Evolutionary conservation across 2,329 filamentous ascomycete species (phyloP), one percentile per base, ranked within the genome.

Genomic region (Fusarium aywerte): DNA sequence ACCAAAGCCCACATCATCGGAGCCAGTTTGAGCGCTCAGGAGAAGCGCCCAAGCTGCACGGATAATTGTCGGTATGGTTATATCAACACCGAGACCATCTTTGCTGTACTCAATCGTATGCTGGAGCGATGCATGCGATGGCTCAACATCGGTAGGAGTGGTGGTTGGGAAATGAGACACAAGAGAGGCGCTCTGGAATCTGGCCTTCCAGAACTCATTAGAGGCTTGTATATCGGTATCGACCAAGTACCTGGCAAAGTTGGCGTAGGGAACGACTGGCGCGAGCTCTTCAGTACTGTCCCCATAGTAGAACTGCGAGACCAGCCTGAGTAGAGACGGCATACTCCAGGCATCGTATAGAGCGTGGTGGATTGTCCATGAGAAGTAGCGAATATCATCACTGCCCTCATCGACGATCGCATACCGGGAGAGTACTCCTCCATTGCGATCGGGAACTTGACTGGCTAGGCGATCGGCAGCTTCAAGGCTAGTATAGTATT

Each of bases 301-400:
- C 36, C 32, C 40, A 5, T 60, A 11, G 20, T 71, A 71, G 4
- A 49, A 48, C 5, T 63, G 38, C 0, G 45, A 58, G 0, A 68
- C 60, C 7, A 69, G 13, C 7, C 57, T 61, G 2, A 71, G 44
- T 1, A 71, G 16, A 13, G 54, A 44, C 0, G 68, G 54, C 68
- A 71, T 71, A 21, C 69, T 70, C 69, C 69, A 72, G 4, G 69
- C 69, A 35, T 72, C 69, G 7, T 72, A 72, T 1, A 72, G 35
- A 4, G 69, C 65, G 39, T 72, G 69, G 27, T 72, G 69, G 1
- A 68, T 23, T 0, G 58, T 44, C 70, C 70, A 72, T 0, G 69
- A 47, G 18, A 71, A 71, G 32, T 68, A 65, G 3, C 21, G 35
- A 10, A 47, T 9, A 0, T 18, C 49, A 20, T 45, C 16, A 11